phyloP scores from a whole-genome alignment of 495 filamentous ascomycete species.

The Tuber magnatum region DNA sequence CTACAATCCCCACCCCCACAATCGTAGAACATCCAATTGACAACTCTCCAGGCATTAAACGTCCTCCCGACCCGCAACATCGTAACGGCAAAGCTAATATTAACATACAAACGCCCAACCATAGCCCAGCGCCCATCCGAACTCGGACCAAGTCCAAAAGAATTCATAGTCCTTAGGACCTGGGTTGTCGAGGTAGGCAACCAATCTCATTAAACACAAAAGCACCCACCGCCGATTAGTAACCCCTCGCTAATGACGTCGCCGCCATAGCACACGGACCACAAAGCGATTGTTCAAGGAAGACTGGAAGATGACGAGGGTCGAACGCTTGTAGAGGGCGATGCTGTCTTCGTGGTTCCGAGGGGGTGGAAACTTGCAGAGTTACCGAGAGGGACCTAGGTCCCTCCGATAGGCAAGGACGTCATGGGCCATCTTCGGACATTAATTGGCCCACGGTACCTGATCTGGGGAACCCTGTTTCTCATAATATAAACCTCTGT shows the following conservation, averaged over 20 bases:
- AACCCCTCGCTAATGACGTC: not conserved
- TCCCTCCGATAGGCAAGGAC: not conserved
- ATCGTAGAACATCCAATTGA: not conserved
- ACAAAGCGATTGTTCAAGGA: slow-evolving; percentile 22
- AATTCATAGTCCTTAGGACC: slow-evolving; percentile 25
- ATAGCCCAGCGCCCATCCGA: slow-evolving; percentile 12
- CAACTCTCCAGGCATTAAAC: slow-evolving; percentile 19
- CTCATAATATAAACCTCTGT: too few relatives aligned
- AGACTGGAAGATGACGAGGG: slow-evolving; percentile 29
- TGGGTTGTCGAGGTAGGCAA: slow-evolving; percentile 26
- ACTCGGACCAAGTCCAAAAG: slow-evolving; percentile 19
- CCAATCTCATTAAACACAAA: not conserved
- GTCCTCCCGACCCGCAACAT: slow-evolving; percentile 29
- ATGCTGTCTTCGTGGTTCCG: slow-evolving; percentile 30
- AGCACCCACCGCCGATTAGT: not conserved
- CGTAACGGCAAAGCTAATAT: slow-evolving; percentile 23
- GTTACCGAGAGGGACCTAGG: slow-evolving; percentile 19
- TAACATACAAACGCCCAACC: slow-evolving; percentile 26
- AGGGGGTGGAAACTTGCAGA: slow-evolving; percentile 23
- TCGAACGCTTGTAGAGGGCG: slow-evolving; percentile 23
- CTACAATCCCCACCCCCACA: not conserved
- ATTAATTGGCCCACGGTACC: too few relatives aligned
- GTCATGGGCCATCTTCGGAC: too few relatives aligned
- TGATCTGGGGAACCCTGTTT: too few relatives aligned
- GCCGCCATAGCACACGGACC: slow-evolving; percentile 14